phyloP scores from a whole-genome alignment of 371 early-diverging fungal genomes.

The Apophysomyces variabilis region DNA sequence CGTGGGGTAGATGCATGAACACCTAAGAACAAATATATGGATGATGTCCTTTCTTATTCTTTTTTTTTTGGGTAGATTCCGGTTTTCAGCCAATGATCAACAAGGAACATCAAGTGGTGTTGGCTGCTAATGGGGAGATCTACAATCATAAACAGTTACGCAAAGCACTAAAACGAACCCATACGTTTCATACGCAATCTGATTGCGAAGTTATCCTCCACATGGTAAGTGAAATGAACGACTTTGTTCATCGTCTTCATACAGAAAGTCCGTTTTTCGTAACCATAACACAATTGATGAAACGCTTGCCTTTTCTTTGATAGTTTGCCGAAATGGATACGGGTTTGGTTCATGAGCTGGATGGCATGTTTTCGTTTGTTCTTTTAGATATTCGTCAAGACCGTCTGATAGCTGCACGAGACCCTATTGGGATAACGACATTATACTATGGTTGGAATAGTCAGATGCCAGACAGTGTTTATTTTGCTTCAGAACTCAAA shows the following conservation, averaged over 20 bases:
- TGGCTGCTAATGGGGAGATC: conserved; percentile 97
- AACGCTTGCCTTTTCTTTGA: conserved; percentile 3
- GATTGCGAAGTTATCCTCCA: conserved; percentile 97
- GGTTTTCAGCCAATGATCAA: conserved; percentile 96
- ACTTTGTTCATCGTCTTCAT: too few species aligned
- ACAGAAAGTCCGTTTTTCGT: too few species aligned
- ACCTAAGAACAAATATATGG: too few species aligned
- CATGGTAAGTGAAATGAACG: conserved; percentile 63
- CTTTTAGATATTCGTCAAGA: conserved; percentile 86
- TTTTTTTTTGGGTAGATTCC: conserved; percentile 55
- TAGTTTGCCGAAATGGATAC: conserved; percentile 89
- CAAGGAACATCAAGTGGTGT: conserved; percentile 80
- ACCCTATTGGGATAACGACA: conserved; percentile 97
- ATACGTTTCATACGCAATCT: conserved; percentile 90
- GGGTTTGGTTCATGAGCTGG: conserved; percentile 80
- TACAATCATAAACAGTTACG: conserved; percentile 94
- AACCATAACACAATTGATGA: too few species aligned
- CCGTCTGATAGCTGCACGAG: conserved; percentile 89
- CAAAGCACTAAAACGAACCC: conserved; percentile 68
- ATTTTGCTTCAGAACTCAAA: conserved; percentile 95
- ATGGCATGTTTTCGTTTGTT: conserved; percentile 96
- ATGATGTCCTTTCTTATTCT: background rate
- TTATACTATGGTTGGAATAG: conserved; percentile 92
- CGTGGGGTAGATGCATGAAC: too few species aligned
- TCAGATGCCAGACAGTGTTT: conserved; percentile 84